phyloP scores from a whole-genome alignment of 2,329 filamentous ascomycete genomes.

The Colletotrichum trifolii region DNA sequence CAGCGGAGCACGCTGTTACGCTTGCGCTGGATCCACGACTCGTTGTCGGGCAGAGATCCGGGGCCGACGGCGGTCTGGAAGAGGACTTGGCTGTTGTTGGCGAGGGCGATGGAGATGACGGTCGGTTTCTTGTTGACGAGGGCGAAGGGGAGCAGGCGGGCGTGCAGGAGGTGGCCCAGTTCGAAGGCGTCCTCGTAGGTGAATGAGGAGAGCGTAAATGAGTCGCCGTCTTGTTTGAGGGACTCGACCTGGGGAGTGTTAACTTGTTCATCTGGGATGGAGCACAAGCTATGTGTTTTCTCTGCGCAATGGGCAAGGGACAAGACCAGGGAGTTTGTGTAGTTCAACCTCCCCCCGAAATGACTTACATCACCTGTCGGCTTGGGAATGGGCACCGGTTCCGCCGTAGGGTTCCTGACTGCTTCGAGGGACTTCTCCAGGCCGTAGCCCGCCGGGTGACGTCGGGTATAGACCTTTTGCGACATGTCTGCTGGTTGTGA shows the following conservation, averaged over 20 bases:
- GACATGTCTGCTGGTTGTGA: conserved; percentile 56
- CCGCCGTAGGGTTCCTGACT: conserved; percentile 37
- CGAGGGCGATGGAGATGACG: conserved; percentile 73
- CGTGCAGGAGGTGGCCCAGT: conserved; percentile 72
- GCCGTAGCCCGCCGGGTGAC: conserved; percentile 42
- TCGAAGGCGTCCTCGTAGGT: conserved; percentile 73
- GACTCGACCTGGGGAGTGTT: conserved; percentile 39
- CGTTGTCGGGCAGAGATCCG: conserved; percentile 77
- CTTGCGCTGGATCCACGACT: conserved; percentile 78
- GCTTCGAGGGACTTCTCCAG: conserved; percentile 41
- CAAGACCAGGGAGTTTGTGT: neutral
- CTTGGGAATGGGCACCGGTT: conserved; percentile 27
- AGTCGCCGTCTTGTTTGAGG: conserved; percentile 51
- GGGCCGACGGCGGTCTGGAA: conserved; percentile 77
- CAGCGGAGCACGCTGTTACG: conserved; percentile 77
- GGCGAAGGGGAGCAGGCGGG: conserved; percentile 66
- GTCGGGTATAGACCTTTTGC: conserved; percentile 43
- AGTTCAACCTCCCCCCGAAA: too few species aligned
- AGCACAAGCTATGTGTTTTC: too few species aligned
- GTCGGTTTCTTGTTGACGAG: conserved; percentile 54
- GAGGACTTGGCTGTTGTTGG: conserved; percentile 67
- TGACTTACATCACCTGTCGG: conserved; percentile 38
- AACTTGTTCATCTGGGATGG: neutral
- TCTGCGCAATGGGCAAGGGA: neutral
- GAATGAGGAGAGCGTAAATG: conserved; percentile 63